These are phyloP conservation scores for Lactifluus hygrophoroides DNA, from an alignment of 768 basidiomycete genomes.

Conservation along the genomic window DNA sequence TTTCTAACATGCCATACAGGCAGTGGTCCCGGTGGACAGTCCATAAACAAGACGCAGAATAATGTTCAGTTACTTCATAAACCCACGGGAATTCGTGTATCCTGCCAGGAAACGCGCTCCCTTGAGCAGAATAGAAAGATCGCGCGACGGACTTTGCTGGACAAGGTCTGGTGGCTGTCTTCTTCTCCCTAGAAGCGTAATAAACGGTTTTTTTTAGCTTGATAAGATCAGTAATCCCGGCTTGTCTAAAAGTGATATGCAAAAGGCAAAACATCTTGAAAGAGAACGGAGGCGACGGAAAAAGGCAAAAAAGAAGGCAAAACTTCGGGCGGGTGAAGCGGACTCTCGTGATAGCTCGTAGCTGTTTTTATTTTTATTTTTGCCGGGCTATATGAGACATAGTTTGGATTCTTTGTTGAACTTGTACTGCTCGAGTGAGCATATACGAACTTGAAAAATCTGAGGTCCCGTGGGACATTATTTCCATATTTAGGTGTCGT, in stretches of 20 bases:
- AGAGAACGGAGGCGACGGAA: slow-evolving; percentile 32
- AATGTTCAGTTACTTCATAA: slow-evolving; percentile 86
- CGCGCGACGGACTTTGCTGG: slow-evolving; percentile 62
- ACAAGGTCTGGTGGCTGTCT: slow-evolving; percentile 43
- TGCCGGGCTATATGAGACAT: too few relatives aligned
- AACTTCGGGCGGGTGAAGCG: slow-evolving; percentile 5
- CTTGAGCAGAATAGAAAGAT: slow-evolving; percentile 67
- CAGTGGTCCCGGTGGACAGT: slow-evolving; percentile 93
- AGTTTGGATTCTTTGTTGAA: too few relatives aligned
- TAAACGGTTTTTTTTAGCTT: slow-evolving; percentile 38
- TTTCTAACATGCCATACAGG: slow-evolving; percentile 36
- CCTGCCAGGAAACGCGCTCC: slow-evolving; percentile 85
- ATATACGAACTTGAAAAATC: too few relatives aligned
- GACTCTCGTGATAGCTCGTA: neutral
- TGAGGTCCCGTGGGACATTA: neutral
- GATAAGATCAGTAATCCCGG: slow-evolving; percentile 62
- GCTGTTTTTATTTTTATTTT: neutral
- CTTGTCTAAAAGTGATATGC: slow-evolving; percentile 28
- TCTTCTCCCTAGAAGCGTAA: neutral
- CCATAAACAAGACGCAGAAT: slow-evolving; percentile 90
- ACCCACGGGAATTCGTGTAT: slow-evolving; percentile 79
- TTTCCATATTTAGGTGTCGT: neutral
- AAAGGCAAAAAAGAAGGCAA: slow-evolving; percentile 24
- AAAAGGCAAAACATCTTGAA: slow-evolving; percentile 31
- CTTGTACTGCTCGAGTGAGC: neutral